Evolutionary conservation across 345 rosid genomes (phyloP).

Genomic region (Adansonia digitata): DNA sequence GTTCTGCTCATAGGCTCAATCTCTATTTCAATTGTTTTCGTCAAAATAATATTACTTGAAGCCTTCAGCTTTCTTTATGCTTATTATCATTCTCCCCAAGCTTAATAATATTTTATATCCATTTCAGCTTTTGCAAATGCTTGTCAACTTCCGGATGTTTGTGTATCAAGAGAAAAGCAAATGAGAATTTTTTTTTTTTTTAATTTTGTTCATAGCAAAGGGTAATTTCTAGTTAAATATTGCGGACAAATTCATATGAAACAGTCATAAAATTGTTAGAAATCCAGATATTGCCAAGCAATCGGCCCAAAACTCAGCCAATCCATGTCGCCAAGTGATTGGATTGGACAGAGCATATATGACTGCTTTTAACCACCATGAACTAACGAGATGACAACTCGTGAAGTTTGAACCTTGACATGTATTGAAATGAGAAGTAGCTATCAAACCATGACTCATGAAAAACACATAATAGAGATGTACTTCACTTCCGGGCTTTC

Average conservation of each 20-base stretch:
- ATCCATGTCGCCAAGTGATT: neutral
- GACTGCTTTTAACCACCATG: neutral
- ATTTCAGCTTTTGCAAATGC: neutral
- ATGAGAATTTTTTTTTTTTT: neutral
- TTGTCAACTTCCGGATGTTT: neutral
- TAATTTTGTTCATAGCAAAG: too few species aligned
- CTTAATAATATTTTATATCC: neutral
- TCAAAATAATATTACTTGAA: neutral
- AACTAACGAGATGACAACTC: neutral
- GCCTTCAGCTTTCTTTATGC: too few species aligned
- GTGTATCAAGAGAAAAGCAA: neutral
- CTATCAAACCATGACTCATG: neutral
- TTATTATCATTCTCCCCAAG: neutral
- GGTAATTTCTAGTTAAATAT: neutral
- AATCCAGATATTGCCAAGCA: neutral
- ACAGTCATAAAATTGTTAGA: neutral
- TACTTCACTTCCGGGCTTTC: too few species aligned
- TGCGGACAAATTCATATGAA: neutral
- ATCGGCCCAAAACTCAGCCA: too few species aligned
- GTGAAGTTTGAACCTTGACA: neutral
- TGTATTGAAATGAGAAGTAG: neutral
- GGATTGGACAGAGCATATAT: neutral
- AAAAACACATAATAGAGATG: too few species aligned
- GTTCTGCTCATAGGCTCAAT: too few species aligned
- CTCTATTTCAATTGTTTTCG: too few species aligned